Base-by-base conservation (phyloP, 495 filamentous ascomycete species). In the Hypoxylon intermedium region DNA sequence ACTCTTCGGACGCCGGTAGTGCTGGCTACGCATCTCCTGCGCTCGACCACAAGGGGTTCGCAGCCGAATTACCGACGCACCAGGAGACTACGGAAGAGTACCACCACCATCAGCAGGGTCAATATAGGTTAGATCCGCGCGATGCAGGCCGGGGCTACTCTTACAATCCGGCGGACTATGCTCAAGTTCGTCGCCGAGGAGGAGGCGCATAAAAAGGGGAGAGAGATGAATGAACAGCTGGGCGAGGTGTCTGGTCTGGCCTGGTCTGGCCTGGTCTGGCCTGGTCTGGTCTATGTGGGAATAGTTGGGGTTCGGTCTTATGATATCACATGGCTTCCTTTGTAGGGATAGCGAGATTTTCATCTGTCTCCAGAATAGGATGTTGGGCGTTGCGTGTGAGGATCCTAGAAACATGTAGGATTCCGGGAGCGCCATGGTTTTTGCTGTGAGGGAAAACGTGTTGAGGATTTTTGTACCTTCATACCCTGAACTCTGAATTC, bases 111-210 rank as follows among this genome's bases (percentile, higher is more conserved):
- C 42, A 21, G 40, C n/a, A 28, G 23, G 56, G 51, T 11, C 9
- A 34, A 31, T 69, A 57, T 19, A 63, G 61, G 52, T 53, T 56
- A 7, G 58, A 67, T 31, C 53, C 65, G 18, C 65, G 46, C 50
- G n/a, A 65, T 7, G 3, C 24, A 26, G 7, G 7, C n/a, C 69
- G 54, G 9, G 67, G 58, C 12, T 70, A 71, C 2, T 66, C 67
- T 1, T 80, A 80, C 48, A 80, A 79, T 48, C 76, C 77, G 6
- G 72, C 74, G 1, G 75, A 80, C 53, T 80, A 78, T 18, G 74
- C 70, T 7, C 71, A 72, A 48, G 36, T 60, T 3, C 46, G 59
- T 18, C 65, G 54, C 2, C 45, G 44, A 48, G 36, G 13, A 43
- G 15, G 50, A 28, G 21, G 18, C 16, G 21, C 2, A 42, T 28